A percentile compares a stretch with the other conserved stretches of the same genome.
These are phyloP conservation scores for Magnaporthiopsis incrustans DNA, from an alignment of 2,329 filamentous ascomycete species.

Conservation along the genomic window DNA sequence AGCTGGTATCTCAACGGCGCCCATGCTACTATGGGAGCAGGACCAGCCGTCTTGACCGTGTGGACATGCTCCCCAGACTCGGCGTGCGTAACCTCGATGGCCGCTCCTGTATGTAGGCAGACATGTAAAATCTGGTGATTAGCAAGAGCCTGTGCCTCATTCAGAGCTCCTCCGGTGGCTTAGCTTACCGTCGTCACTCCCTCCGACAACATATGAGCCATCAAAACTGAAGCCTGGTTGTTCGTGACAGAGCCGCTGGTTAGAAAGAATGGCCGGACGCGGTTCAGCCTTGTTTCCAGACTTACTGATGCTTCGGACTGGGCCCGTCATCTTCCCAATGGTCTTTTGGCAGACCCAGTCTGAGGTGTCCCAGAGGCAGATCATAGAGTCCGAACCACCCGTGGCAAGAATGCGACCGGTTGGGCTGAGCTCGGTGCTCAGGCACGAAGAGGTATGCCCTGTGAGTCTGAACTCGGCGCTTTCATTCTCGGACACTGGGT, in stretches of 20 bases:
- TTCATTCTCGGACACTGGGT: slow-evolving; percentile 29
- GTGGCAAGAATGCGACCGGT: slow-evolving; percentile 65
- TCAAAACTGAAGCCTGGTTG: slow-evolving; percentile 65
- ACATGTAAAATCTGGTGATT: slow-evolving; percentile 6
- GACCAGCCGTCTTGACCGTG: slow-evolving; percentile 58
- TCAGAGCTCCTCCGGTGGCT: not conserved
- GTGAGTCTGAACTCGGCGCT: slow-evolving; percentile 51
- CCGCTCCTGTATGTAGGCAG: slow-evolving; percentile 33
- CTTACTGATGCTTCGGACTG: slow-evolving; percentile 60
- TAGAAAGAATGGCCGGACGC: slow-evolving; percentile 9
- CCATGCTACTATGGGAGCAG: slow-evolving; percentile 64
- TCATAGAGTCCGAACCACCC: slow-evolving; percentile 66
- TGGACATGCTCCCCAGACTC: slow-evolving; percentile 68
- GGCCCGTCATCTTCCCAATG: slow-evolving; percentile 59
- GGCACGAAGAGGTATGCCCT: slow-evolving; percentile 66
- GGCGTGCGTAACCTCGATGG: slow-evolving; percentile 61
- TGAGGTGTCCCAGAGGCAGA: slow-evolving; percentile 69
- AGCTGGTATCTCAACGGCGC: slow-evolving; percentile 67
- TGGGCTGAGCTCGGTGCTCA: slow-evolving; percentile 62
- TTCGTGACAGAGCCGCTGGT: slow-evolving; percentile 9
- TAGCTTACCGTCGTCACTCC: slow-evolving; percentile 59
- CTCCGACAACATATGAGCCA: slow-evolving; percentile 65
- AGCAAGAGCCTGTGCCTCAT: not conserved
- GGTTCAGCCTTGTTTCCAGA: slow-evolving; percentile 10
- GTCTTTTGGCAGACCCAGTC: slow-evolving; percentile 71